Evolutionary conservation across 495 filamentous ascomycete species (phyloP), one percentile per base, ranked within the genome.

Genomic region (Talaromyces adpressus): DNA sequence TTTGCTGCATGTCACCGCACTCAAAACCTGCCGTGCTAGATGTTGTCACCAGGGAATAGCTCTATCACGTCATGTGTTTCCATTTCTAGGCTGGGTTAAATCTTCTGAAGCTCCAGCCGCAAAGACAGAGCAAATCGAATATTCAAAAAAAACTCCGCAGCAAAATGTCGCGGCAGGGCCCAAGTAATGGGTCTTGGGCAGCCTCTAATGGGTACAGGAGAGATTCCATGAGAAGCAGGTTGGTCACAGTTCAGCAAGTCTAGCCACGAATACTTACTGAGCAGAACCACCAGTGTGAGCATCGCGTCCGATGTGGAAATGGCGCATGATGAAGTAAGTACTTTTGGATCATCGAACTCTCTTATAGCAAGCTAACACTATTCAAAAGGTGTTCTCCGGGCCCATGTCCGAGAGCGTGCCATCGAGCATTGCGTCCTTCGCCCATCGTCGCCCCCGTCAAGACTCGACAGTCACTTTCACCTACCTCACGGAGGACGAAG

Each of bases 281-380:
- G 12, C 27, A 22, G 22, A 56, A 27, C 1, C 61, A 29, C 32
- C 68, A 85, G 82, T 72, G 79, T 88, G 47, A 95, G 91, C 74
- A 86, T 97, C 67, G 85, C 96, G 45, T 91, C 90, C 36, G 93
- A 97, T 72, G 93, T 99, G n/a, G 94, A 96, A 72, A 99, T 99
- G 94, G 95, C 94, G 27, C 91, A 93, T 53, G 90, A 97, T 71
- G 93, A 97, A 83, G 91, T 93, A 66, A 57, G 80, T 63, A 45
- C 39, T 47, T 39, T 61, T 8, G 51, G 18, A n/a, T 25, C 12
- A 6, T 36, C 57, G 11, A 6, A 29, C 4, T 29, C 5, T 51
- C 16, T 6, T 25, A 51, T 51, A 7, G n/a, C 52, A 56, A 56
- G 22, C 52, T 30, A n/a, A 56, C n/a, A 29, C 39, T 62, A 11